Evolutionary conservation across 495 filamentous ascomycete species (phyloP), one percentile per base, ranked within the genome.

Genomic region (Pyronema domesticum): DNA sequence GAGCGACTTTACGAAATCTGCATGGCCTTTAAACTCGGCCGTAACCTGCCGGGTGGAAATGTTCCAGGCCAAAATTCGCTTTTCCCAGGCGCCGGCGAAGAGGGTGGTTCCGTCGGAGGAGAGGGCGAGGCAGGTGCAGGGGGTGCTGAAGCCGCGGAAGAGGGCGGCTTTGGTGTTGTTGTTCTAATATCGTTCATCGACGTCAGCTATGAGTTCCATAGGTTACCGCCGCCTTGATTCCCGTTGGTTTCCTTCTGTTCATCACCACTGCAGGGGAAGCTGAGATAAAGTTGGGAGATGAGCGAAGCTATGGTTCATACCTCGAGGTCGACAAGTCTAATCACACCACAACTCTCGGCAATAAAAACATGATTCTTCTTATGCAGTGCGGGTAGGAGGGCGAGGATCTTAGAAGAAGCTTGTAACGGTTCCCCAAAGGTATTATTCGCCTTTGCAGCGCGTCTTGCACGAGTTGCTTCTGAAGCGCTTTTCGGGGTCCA

Each of bases 1-100:
- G 0, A 95, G 70, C 5, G 81, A 73, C 67, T 89, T 94, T 52
- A 98, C 85, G 62, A 98, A 98, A 64, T 98, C 91, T 0, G 77
- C 72, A 64, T 98, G 91, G 9, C 86, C 91, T 40, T 72, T 73
- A 65, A 83, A 91, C 51, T 72, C 78, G 44, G 68, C 71, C 9
- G 68, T 70, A 0, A 69, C 72, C 10, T 72, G 61, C 19, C 72
- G 70, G 2, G 78, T 79, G 15, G 69, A 60, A 37, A 80, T 70
- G 58, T 82, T 73, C 85, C 85, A 94, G 35, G 84, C 83, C 79
- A 81, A 94, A 42, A 96, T 75, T 18, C 74, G 72, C 67, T 93
- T 94, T 71, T 98, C 88, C 91, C 91, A 98, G 57, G 81, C 85
- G 19, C 87, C 88, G 30, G 85, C 85, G 67, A 87, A 95, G 46